phyloP scores from a whole-genome alignment of 768 basidiomycete genomes.

The Lepiota subincarnata region DNA sequence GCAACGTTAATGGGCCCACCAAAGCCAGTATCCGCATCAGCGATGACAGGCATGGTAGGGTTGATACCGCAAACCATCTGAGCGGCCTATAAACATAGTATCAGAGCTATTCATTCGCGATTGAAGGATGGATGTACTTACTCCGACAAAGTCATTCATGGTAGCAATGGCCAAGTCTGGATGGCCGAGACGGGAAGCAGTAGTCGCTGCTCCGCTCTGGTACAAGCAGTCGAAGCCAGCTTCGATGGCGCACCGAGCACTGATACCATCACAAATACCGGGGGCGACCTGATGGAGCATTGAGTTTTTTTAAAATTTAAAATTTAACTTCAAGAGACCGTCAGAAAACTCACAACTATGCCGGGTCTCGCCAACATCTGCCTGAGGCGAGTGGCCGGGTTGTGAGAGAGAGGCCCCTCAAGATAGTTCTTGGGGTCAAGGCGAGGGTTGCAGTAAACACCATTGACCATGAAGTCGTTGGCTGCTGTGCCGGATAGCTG shows the following conservation, averaged over 20 bases:
- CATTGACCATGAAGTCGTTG: constrained; percentile 1
- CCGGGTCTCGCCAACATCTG: constrained; percentile 62
- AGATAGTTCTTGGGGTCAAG: constrained; percentile 65
- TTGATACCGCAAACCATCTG: constrained; percentile 66
- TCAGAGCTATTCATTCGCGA: not conserved
- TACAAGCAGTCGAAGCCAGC: constrained; percentile 74
- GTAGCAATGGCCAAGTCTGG: constrained; percentile 76
- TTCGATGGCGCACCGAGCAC: constrained; percentile 67
- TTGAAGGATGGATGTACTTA: constrained; percentile 18
- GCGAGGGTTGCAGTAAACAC: constrained; percentile 56
- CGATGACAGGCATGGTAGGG: constrained; percentile 66
- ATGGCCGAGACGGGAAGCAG: constrained; percentile 70
- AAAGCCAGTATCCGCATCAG: constrained; percentile 75
- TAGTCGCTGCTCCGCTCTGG: constrained; percentile 78
- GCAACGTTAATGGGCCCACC: constrained; percentile 76
- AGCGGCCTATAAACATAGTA: constrained; percentile 36
- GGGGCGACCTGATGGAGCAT: constrained; percentile 48
- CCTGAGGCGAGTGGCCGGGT: constrained; percentile 63
- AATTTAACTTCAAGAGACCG: not conserved
- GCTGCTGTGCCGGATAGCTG: not conserved
- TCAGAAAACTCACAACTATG: constrained; percentile 51
- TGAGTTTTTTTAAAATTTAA: not conserved
- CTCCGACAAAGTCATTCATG: constrained; percentile 68
- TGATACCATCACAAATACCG: constrained; percentile 71
- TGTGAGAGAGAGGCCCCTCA: constrained; percentile 58